phyloP scores from a whole-genome alignment of 805 yeast genomes.

The Pichia deserticola region DNA sequence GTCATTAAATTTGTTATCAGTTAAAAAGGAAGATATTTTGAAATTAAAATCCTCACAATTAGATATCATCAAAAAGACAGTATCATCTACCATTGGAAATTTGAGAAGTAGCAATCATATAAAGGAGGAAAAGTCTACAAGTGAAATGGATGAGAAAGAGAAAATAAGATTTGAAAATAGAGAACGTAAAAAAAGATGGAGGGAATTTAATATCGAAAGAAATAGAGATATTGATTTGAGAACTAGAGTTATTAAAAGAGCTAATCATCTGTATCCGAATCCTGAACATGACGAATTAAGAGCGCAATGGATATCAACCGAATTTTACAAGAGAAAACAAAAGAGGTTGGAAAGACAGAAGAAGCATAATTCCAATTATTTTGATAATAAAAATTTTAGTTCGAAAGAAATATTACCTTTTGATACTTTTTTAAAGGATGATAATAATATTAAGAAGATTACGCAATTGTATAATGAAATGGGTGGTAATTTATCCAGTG shows the following conservation, averaged over 20 bases:
- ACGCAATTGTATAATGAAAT: constrained; percentile 28
- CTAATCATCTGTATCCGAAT: constrained; percentile 57
- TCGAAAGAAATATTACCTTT: constrained; percentile 6
- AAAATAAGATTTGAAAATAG: constrained; percentile 60
- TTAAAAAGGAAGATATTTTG: constrained; percentile 3
- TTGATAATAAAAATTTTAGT: constrained; percentile 9
- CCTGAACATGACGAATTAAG: constrained; percentile 45
- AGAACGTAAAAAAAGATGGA: constrained; percentile 75
- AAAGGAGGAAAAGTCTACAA: constrained; percentile 1
- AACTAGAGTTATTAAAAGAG: constrained; percentile 68
- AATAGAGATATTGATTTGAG: constrained; percentile 86
- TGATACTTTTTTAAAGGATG: constrained; percentile 2
- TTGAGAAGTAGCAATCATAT: constrained; percentile 3
- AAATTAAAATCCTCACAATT: constrained; percentile 6
- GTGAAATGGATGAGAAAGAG: constrained; percentile 38
- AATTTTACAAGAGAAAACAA: constrained; percentile 58
- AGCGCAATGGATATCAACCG: constrained; percentile 64
- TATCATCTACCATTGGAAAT: constrained; percentile 9
- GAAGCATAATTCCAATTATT: constrained; percentile 16
- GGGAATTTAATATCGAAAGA: constrained; percentile 69
- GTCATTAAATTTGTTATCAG: constrained; percentile 5
- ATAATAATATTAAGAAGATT: constrained; percentile 9
- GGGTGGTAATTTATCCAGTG: constrained; percentile 23
- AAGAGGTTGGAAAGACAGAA: constrained; percentile 46
- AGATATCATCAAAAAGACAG: constrained; percentile 8